These are phyloP conservation scores for Cutaneotrichosporon sp. DNA, from an alignment of 1,284 basidiomycete species.

Conservation along the genomic window DNA sequence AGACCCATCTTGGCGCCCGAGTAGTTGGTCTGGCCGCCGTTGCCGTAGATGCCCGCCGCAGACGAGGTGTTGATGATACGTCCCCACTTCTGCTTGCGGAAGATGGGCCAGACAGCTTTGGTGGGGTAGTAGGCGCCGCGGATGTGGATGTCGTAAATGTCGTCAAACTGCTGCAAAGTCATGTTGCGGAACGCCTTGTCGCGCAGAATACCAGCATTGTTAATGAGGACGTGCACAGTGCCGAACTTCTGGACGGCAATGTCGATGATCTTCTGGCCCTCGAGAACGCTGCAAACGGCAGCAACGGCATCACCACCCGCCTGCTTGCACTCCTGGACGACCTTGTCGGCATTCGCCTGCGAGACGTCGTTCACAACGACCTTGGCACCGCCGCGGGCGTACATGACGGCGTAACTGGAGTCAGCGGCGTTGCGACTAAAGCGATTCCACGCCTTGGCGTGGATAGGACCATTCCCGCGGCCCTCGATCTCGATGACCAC, in stretches of 20 bases:
- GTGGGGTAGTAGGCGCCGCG: slow-evolving; percentile 93
- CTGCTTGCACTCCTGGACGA: slow-evolving; percentile 81
- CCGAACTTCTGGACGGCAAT: slow-evolving; percentile 86
- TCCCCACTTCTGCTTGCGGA: slow-evolving; percentile 91
- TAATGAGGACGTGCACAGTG: slow-evolving; percentile 74
- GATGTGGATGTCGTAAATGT: slow-evolving; percentile 84
- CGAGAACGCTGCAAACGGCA: slow-evolving; percentile 83
- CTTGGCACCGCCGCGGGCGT: slow-evolving; percentile 84
- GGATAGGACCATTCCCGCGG: no score
- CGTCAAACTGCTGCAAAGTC: slow-evolving; percentile 79
- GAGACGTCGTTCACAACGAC: slow-evolving; percentile 96
- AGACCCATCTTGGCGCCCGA: slow-evolving; percentile 65
- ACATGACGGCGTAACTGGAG: slow-evolving; percentile 78
- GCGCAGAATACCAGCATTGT: slow-evolving; percentile 96
- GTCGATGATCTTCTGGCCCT: slow-evolving; percentile 76
- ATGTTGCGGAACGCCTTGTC: slow-evolving; percentile 79
- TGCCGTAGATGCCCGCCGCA: slow-evolving; percentile 58
- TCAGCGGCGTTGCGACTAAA: background rate
- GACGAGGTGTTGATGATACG: slow-evolving; percentile 87
- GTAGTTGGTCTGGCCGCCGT: slow-evolving; percentile 92
- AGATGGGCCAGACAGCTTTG: slow-evolving; percentile 93
- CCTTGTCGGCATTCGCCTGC: slow-evolving; percentile 78
- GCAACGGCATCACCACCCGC: slow-evolving; percentile 80
- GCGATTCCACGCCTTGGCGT: no score
- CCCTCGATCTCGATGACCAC: slow-evolving; percentile 45